Evolutionary conservation across 176 grass and related monocot genomes (phyloP).

Genomic region (Oryza longistaminata): DNA sequence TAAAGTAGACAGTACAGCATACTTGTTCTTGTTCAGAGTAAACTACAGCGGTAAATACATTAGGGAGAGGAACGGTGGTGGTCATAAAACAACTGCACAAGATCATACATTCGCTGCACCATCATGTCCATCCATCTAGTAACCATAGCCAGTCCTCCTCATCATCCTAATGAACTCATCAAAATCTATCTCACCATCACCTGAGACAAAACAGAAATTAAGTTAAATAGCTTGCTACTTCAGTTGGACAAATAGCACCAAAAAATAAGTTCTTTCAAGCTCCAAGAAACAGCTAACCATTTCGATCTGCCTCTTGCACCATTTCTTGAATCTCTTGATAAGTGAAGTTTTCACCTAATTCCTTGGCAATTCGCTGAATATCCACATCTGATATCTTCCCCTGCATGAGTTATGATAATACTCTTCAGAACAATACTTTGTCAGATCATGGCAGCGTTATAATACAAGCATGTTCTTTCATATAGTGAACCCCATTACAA

Average conservation of each 20-base stretch:
- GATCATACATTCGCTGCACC: neutral
- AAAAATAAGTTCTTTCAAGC: neutral
- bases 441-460: neutral
- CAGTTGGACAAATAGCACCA: neutral
- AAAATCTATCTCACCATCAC: conserved; percentile 77
- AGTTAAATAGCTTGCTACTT: neutral
- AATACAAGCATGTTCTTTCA: neutral
- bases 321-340: conserved; percentile 84
- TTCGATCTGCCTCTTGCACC: conserved; percentile 76
- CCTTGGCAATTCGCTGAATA: conserved; percentile 77
- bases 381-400: conserved; percentile 86
- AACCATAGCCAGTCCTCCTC: conserved; percentile 68
- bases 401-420: conserved; percentile 42
- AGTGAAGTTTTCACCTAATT: conserved; percentile 82
- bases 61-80: neutral
- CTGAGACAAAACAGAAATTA: conserved; percentile 35
- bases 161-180: conserved; percentile 83
- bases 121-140: conserved; percentile 27
- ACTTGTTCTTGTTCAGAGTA: conserved; percentile 1
- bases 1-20: neutral
- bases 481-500: neutral
- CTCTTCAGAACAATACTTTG: neutral
- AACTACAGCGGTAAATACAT: conserved; percentile 1
- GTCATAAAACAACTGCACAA: conserved; percentile 21
- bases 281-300: conserved; percentile 39